These are phyloP conservation scores for Ascochyta viciae-villosae DNA, from an alignment of 2,329 filamentous ascomycete genomes.

Conservation along the genomic window DNA sequence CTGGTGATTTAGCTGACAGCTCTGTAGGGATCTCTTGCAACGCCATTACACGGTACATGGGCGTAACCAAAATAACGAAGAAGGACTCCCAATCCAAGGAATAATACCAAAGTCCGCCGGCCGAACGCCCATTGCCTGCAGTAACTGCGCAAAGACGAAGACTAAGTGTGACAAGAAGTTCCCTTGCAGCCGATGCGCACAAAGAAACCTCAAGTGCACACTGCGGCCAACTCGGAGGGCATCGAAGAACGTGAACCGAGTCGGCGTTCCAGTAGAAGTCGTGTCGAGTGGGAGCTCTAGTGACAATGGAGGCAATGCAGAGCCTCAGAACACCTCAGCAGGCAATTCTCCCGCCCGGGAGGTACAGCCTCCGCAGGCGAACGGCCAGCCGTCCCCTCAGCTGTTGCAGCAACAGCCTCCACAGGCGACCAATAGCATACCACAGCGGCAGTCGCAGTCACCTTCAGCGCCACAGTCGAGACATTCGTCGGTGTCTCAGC, in stretches of 20 bases:
- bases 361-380: slow-evolving; percentile 31
- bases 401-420: slow-evolving; percentile 24
- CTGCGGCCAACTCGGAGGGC: slow-evolving; percentile 57
- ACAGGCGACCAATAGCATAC: slow-evolving; percentile 23
- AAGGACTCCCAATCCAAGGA: slow-evolving; percentile 55
- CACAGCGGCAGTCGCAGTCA: slow-evolving; percentile 41
- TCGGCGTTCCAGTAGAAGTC: slow-evolving; percentile 32
- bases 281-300: slow-evolving; percentile 42
- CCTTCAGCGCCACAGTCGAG: slow-evolving; percentile 41
- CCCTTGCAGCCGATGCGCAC: slow-evolving; percentile 60
- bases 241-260: slow-evolving; percentile 51
- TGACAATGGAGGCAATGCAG: slow-evolving; percentile 42
- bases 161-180: slow-evolving; percentile 64
- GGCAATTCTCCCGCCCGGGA: slow-evolving; percentile 46
- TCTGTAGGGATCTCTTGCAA: slow-evolving; percentile 57
- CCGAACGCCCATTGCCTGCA: slow-evolving; percentile 60
- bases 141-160: slow-evolving; percentile 62
- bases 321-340: slow-evolving; percentile 41
- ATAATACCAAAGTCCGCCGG: slow-evolving; percentile 61
- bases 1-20: slow-evolving; percentile 20
- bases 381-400: slow-evolving; percentile 29
- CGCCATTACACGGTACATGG: slow-evolving; percentile 61
- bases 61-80: slow-evolving; percentile 58
- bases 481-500: slow-evolving; percentile 43
- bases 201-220: slow-evolving; percentile 56